Conservation (phyloP, 129 eudicot genomes). For the Erigeron canadensis region DNA sequence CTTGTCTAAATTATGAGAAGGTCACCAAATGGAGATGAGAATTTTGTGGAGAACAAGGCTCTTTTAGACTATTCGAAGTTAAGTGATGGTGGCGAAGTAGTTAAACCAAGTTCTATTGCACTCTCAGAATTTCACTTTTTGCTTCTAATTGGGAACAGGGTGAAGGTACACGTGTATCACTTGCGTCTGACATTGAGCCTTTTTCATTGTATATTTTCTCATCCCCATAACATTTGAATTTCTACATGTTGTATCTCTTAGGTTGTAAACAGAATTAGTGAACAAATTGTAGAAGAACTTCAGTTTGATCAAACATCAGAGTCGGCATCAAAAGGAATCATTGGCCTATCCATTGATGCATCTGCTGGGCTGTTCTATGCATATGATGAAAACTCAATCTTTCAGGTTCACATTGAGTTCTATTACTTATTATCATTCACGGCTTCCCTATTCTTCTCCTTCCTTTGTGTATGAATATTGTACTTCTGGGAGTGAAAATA, state of each 20-base stretch:
- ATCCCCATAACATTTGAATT: background rate
- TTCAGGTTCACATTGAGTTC: constrained; percentile 56
- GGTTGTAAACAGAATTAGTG: constrained; percentile 96
- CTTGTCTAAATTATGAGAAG: constrained; percentile 30
- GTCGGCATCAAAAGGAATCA: constrained; percentile 72
- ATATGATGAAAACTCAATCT: constrained; percentile 86
- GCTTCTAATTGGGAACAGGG: constrained; percentile 86
- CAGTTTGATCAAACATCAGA: constrained; percentile 82
- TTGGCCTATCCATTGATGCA: constrained; percentile 93
- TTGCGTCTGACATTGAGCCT: constrained; percentile 1
- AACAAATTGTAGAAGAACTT: constrained; percentile 92
- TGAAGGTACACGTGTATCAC: constrained; percentile 61
- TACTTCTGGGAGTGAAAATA: constrained; percentile 36
- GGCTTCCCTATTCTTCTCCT: background rate
- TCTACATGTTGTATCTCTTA: constrained; percentile 24
- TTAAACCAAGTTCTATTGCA: constrained; percentile 88
- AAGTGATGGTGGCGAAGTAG: constrained; percentile 68
- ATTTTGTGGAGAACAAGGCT: constrained; percentile 98
- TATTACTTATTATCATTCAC: background rate
- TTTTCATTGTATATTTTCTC: background rate
- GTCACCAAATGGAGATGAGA: constrained; percentile 83
- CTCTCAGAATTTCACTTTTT: constrained; percentile 92
- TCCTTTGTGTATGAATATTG: background rate
- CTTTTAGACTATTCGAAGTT: constrained; percentile 79
- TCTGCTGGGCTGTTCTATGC: constrained; percentile 98